Evolutionary conservation across 257 asterid genomes (phyloP).

Genomic region (Solanum commersonii): DNA sequence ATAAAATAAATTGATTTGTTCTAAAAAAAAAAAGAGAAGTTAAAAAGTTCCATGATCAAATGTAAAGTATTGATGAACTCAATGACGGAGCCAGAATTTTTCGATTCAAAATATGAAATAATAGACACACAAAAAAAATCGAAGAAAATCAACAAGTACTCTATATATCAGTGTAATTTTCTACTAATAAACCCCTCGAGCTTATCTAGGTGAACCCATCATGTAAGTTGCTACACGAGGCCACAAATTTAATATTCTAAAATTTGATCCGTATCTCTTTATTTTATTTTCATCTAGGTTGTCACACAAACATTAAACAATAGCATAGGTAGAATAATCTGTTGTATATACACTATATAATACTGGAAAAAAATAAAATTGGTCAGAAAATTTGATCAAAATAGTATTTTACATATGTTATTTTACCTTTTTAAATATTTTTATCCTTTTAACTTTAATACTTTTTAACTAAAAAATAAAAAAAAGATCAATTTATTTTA

Average conservation of each 20-base stretch:
- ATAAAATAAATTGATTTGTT: too few relatives aligned
- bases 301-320: background rate
- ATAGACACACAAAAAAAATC: background rate
- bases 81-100: accelerated
- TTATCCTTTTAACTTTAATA: too few relatives aligned
- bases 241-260: background rate
- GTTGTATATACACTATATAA: background rate
- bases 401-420: too few relatives aligned
- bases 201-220: background rate
- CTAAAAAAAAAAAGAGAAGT: too few relatives aligned
- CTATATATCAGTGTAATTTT: too few relatives aligned
- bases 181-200: background rate
- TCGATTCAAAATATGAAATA: background rate
- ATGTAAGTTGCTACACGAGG: background rate
- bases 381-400: too few relatives aligned
- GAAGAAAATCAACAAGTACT: accelerated
- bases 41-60: background rate
- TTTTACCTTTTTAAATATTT: too few relatives aligned
- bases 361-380: background rate
- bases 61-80: background rate
- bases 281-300: background rate
- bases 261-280: background rate
- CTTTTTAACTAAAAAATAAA: too few relatives aligned
- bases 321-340: background rate
- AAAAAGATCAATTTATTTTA: too few relatives aligned